Percentiles rank a stretch among this genome's conserved stretches.
phyloP scores from a whole-genome alignment of 139 green algal genomes.

The Astrephomene gubernaculifera region DNA sequence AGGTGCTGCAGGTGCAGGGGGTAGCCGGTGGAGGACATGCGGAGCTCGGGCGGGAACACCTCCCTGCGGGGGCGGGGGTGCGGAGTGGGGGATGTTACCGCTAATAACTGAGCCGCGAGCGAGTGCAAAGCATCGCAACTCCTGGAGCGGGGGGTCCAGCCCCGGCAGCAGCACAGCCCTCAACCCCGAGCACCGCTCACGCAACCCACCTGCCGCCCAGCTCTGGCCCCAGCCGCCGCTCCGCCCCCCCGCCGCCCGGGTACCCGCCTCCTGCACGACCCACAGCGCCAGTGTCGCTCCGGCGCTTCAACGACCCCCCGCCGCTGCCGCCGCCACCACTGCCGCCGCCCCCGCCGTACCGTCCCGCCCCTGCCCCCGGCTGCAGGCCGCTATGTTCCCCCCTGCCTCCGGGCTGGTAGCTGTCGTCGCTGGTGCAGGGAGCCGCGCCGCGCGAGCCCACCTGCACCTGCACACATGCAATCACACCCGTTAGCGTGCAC shows the following conservation, averaged over 20 bases:
- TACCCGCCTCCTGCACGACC: background rate
- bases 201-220: background rate
- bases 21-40: conserved; percentile 17
- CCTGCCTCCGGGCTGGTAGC: no score
- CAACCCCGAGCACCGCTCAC: background rate
- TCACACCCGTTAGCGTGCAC: no score
- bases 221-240: background rate
- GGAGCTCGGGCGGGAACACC: background rate
- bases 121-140: no score
- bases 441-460: no score
- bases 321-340: no score
- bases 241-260: background rate
- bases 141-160: no score
- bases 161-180: background rate
- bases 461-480: no score
- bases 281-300: conserved; percentile 24
- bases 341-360: background rate
- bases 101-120: no score
- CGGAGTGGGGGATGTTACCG: no score
- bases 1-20: background rate
- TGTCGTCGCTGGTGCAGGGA: background rate
- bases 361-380: no score
- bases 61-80: background rate
- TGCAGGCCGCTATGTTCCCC: no score
- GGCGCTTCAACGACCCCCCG: conserved; percentile 10